A percentile compares a stretch with the other conserved stretches of the same genome.
These are phyloP conservation scores for Voacanga thouarsii DNA, from an alignment of 257 asterid genomes.

Conservation along the genomic window DNA sequence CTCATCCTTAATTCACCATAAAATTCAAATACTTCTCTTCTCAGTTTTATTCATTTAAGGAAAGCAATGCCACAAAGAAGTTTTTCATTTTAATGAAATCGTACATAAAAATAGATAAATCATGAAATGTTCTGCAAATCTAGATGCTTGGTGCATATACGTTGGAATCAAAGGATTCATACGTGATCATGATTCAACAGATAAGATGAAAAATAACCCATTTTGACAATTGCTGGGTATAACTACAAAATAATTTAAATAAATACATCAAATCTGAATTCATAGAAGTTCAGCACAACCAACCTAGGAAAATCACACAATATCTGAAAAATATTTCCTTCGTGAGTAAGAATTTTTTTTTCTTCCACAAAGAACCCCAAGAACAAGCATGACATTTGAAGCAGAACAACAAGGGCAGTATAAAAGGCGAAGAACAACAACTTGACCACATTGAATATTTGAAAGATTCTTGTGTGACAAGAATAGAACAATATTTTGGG, in stretches of 20 bases:
- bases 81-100: too few species aligned
- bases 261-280: too few species aligned
- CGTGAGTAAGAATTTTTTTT: background rate
- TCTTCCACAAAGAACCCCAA: background rate
- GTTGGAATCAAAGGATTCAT: background rate
- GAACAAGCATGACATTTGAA: background rate
- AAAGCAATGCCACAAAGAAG: too few species aligned
- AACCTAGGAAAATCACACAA: too few species aligned
- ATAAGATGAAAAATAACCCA: background rate
- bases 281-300: too few species aligned
- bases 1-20: background rate
- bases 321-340: too few species aligned
- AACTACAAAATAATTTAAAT: too few species aligned
- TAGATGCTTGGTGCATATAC: background rate
- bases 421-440: background rate
- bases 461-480: background rate
- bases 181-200: background rate
- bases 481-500: too few species aligned
- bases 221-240: too few species aligned
- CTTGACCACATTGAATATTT: background rate
- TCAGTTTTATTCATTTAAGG: background rate
- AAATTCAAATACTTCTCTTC: background rate
- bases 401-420: background rate
- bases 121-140: background rate
- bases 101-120: too few species aligned